Base-by-base conservation (phyloP, 1,139 yeast genomes). In the Tardiomyces blankii region DNA sequence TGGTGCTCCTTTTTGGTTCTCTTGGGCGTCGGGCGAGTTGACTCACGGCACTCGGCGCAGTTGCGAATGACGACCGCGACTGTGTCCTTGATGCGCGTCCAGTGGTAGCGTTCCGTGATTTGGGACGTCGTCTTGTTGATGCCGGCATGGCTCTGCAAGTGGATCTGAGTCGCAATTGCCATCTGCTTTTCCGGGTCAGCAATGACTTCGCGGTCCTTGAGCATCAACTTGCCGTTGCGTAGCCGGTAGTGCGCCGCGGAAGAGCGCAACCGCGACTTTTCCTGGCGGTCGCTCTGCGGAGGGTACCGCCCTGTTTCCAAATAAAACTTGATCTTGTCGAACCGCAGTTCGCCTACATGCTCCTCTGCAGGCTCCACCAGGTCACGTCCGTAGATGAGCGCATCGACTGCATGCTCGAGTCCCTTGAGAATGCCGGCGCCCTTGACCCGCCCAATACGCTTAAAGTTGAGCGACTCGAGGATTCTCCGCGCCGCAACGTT, bases 31-130 rank as follows among this genome's bases (percentile, higher is more conserved):
- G 16, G 61, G 54, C 13, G 61, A 54, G 9, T 32, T 1, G 64
- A 58, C 18, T 73, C 75, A 44, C 86, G 72, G 63, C 97, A 89
- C 47, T 78, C 82, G 1, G 75, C 69, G 61, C 98, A 91, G 49
- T 79, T 76, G 48, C 82, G 73, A 44, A 89, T 80, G 1, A 87
- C 93, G 39, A 80, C 78, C 0, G 84, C 81, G 0, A 86, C 96
- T 0, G 96, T 87, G 51, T 80, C 88, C 63, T 91, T 89, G 51
- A 91, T 84, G 44, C 95, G 75, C 1, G 88, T 77, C 96, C 97
- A 91, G 61, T 87, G 95, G 57, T 82, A 91, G 54, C 77, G 75
- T 52, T 84, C 93, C 0, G 93, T 76, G 18, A 91, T 78, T 35
- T 74, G 68, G 0, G 91, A 70, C 0, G 96, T 88, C 1, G 95